phyloP scores from a whole-genome alignment of 352 stramenopile species.

The Phytopythium montanum region DNA sequence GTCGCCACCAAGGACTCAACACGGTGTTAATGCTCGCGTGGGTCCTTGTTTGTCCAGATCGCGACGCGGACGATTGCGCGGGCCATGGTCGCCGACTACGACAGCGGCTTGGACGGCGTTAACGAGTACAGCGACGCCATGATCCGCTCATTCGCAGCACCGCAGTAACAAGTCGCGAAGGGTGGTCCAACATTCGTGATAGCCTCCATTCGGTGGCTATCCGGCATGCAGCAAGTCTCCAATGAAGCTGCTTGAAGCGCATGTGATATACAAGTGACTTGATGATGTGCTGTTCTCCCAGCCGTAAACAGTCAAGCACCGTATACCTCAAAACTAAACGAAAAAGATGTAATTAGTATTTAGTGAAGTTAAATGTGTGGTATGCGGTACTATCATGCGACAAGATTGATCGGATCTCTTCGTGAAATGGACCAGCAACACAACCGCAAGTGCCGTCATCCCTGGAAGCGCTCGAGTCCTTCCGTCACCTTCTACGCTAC shows the following conservation, averaged over 20 bases:
- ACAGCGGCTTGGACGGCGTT: slow-evolving; percentile 32
- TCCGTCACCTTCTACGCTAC: no score
- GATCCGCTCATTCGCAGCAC: slow-evolving; percentile 27
- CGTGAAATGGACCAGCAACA: neutral
- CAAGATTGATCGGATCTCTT: neutral
- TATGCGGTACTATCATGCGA: neutral
- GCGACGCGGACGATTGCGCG: slow-evolving; percentile 46
- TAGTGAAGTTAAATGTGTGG: neutral
- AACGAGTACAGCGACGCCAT: slow-evolving; percentile 46
- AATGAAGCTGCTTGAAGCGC: no score
- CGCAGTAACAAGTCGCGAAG: neutral
- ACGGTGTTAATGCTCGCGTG: neutral
- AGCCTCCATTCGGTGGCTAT: no score
- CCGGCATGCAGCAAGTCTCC: no score
- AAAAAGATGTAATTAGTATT: neutral
- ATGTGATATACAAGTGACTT: neutral
- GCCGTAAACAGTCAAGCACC: neutral
- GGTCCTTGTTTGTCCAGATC: slow-evolving; percentile 25
- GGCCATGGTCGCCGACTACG: slow-evolving; percentile 60
- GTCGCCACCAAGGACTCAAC: neutral
- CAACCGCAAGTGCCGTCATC: neutral
- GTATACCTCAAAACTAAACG: neutral
- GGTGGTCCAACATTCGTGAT: no score
- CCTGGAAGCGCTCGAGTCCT: neutral
- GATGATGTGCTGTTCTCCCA: neutral